These are phyloP conservation scores for Lactarius trivialis DNA, from an alignment of 768 basidiomycete species.

Conservation along the genomic window DNA sequence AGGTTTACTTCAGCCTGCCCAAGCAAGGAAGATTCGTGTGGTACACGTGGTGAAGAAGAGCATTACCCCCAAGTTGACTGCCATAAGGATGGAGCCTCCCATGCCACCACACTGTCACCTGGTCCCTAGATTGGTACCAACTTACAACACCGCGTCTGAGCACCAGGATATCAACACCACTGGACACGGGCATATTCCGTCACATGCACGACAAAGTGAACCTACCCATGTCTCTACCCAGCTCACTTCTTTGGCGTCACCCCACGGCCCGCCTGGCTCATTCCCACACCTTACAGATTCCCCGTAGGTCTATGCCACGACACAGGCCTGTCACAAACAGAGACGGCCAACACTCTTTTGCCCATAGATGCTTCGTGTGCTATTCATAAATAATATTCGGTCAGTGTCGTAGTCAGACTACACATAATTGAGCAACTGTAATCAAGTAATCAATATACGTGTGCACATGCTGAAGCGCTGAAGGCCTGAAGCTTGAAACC, in stretches of 20 bases:
- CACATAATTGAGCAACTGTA: not conserved
- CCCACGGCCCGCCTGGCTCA: not conserved
- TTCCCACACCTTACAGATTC: not conserved
- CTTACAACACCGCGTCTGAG: not conserved
- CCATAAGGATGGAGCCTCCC: conserved; percentile 53
- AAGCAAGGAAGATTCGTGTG: conserved; percentile 60
- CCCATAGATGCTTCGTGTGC: not conserved
- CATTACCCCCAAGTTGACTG: conserved; percentile 54
- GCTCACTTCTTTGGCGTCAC: not conserved
- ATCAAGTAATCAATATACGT: not conserved
- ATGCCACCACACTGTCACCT: conserved; percentile 2
- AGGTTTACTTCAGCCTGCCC: conserved; percentile 49
- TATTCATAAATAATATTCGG: not conserved
- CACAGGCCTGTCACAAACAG: not conserved
- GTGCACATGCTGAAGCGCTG: too few species aligned
- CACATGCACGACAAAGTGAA: not conserved
- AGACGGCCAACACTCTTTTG: not conserved
- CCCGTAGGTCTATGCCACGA: too few species aligned
- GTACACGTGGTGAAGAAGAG: conserved; percentile 70
- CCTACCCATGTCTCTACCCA: not conserved
- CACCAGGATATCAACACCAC: not conserved
- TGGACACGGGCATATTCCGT: not conserved
- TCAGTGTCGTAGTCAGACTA: not conserved
- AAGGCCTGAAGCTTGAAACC: too few species aligned
- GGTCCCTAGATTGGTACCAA: not conserved